Evolutionary conservation across 202 grass and related monocot genomes (phyloP).

Genomic region (Thinopyrum obtusiflorum): DNA sequence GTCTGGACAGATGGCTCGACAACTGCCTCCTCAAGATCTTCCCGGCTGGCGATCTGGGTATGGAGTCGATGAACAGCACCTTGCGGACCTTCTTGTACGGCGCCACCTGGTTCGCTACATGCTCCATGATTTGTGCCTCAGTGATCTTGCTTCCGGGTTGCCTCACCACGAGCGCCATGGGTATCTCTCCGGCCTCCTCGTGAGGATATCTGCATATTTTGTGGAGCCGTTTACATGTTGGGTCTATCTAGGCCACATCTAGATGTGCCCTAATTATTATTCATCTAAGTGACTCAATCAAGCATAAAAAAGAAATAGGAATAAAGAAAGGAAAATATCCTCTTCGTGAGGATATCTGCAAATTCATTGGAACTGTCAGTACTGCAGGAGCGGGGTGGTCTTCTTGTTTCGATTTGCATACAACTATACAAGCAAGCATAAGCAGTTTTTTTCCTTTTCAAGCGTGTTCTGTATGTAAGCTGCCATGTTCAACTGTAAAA

Average conservation of each 20-base stretch:
- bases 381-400: neutral
- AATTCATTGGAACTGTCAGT: neutral
- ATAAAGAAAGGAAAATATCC: neutral
- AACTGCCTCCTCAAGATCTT: conserved; percentile 77
- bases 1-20: conserved; percentile 29
- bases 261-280: too few species aligned
- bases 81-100: conserved; percentile 80
- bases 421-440: too few species aligned
- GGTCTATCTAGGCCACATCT: too few species aligned
- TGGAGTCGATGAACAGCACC: conserved; percentile 56
- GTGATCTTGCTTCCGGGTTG: conserved; percentile 49
- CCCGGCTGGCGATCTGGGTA: conserved; percentile 65
- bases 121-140: conserved; percentile 59
- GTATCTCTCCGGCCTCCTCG: conserved; percentile 76
- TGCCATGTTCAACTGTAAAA: too few species aligned
- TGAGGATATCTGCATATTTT: conserved; percentile 43
- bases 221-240: neutral
- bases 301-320: too few species aligned
- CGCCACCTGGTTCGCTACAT: conserved; percentile 61
- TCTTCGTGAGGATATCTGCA: conserved; percentile 63
- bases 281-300: too few species aligned
- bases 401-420: too few species aligned
- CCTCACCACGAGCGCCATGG: conserved; percentile 64
- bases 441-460: too few species aligned
- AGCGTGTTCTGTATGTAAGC: too few species aligned